Percentiles rank a stretch among this genome's conserved stretches.
Evolutionary conservation across 257 asterid genomes (phyloP).

Genomic region (Coffea canephora): DNA sequence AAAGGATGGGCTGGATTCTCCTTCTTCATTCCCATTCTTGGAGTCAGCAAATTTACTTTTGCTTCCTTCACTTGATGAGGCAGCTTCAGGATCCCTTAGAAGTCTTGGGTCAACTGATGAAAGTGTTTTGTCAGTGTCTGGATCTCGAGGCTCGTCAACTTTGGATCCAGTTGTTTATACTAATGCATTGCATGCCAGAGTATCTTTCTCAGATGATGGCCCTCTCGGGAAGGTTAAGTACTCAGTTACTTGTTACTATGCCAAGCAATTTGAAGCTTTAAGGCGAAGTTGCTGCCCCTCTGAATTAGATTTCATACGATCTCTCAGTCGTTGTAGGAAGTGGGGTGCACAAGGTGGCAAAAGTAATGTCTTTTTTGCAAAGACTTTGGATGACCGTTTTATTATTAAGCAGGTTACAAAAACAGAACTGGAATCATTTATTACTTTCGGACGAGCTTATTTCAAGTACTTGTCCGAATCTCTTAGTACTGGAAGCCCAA

Average conservation of each 20-base stretch:
- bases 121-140: slow-evolving; percentile 34
- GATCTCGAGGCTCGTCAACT: slow-evolving; percentile 42
- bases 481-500: slow-evolving; percentile 54
- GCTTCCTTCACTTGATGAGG: slow-evolving; percentile 47
- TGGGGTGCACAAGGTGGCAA: slow-evolving; percentile 94
- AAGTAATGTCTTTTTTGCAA: slow-evolving; percentile 78
- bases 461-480: slow-evolving; percentile 71
- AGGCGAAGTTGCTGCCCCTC: slow-evolving; percentile 57
- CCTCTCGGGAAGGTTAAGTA: slow-evolving; percentile 71
- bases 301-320: slow-evolving; percentile 63
- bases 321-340: slow-evolving; percentile 77
- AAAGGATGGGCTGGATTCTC: slow-evolving; percentile 38
- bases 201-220: slow-evolving; percentile 57
- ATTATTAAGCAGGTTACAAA: slow-evolving; percentile 76
- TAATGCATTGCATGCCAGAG: slow-evolving; percentile 48
- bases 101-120: slow-evolving; percentile 42
- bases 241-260: slow-evolving; percentile 66
- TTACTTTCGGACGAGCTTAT: slow-evolving; percentile 63
- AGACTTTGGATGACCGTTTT: slow-evolving; percentile 74
- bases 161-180: slow-evolving; percentile 43
- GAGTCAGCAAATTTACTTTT: slow-evolving; percentile 51
- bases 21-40: slow-evolving; percentile 45
- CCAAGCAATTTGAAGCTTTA: slow-evolving; percentile 68
- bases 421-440: slow-evolving; percentile 76
- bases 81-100: slow-evolving; percentile 36